phyloP scores from a whole-genome alignment of 1,284 basidiomycete species.

The Gymnopus androsaceus region DNA sequence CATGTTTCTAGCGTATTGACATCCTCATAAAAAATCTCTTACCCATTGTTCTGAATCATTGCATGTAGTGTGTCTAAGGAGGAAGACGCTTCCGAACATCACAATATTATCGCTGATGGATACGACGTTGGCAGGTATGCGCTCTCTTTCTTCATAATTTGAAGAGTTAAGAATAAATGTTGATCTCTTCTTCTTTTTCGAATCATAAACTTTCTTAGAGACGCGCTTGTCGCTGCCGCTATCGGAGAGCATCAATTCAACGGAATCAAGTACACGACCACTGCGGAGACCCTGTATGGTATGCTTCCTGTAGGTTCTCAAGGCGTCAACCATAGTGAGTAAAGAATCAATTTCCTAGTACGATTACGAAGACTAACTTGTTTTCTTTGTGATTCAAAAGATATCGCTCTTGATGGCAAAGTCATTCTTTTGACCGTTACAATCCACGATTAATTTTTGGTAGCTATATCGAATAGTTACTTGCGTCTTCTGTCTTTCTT shows the following conservation, averaged over 20 bases:
- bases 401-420: constrained; percentile 29
- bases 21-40: background rate
- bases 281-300: constrained; percentile 38
- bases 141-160: background rate
- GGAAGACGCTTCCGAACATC: constrained; percentile 39
- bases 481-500: too few species aligned
- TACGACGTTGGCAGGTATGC: constrained; percentile 50
- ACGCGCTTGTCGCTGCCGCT: constrained; percentile 38
- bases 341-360: background rate
- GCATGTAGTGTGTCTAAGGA: constrained; percentile 50
- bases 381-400: constrained; percentile 11
- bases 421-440: constrained; percentile 27
- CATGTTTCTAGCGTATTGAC: constrained; percentile 55
- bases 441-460: background rate
- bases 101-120: constrained; percentile 52
- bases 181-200: background rate
- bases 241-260: constrained; percentile 34
- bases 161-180: background rate
- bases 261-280: constrained; percentile 47
- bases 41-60: background rate
- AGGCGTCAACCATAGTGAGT: constrained; percentile 47
- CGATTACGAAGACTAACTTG: constrained; percentile 21
- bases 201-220: constrained; percentile 17
- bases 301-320: constrained; percentile 41
- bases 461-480: too few species aligned